Evolutionary conservation across 306 rosid species (phyloP).

Genomic region (Dryas drummondii): DNA sequence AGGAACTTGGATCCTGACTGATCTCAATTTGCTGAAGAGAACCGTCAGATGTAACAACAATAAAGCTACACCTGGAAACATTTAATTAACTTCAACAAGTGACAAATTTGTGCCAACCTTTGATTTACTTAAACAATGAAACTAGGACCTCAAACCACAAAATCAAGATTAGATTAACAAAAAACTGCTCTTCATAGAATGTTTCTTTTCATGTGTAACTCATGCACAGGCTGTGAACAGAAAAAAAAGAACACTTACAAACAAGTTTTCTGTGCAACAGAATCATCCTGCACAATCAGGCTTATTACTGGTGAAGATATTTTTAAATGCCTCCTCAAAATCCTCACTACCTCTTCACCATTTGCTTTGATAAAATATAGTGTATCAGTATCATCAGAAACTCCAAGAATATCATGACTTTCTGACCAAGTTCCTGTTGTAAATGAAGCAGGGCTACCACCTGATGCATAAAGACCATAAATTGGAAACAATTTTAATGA

Average conservation of each 20-base stretch:
- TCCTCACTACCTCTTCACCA: slow-evolving; percentile 71
- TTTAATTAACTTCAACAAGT: slow-evolving; percentile 32
- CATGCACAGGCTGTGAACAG: slow-evolving; percentile 20
- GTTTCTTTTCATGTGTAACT: neutral
- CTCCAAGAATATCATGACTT: slow-evolving; percentile 76
- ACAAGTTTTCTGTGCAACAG: slow-evolving; percentile 44
- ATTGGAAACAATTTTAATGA: slow-evolving; percentile 18
- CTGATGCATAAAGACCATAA: slow-evolving; percentile 42
- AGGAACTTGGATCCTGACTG: slow-evolving; percentile 55
- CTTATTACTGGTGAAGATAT: slow-evolving; percentile 58
- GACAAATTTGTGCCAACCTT: slow-evolving; percentile 16
- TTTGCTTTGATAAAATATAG: slow-evolving; percentile 72
- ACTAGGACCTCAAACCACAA: slow-evolving; percentile 21
- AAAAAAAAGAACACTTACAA: slow-evolving; percentile 48
- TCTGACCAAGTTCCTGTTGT: slow-evolving; percentile 87
- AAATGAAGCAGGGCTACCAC: slow-evolving; percentile 60
- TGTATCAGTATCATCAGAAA: slow-evolving; percentile 67
- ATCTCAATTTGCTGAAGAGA: slow-evolving; percentile 74
- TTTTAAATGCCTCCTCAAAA: slow-evolving; percentile 60
- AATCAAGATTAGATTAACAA: slow-evolving; percentile 22
- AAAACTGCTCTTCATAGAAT: slow-evolving; percentile 13
- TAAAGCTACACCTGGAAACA: slow-evolving; percentile 73
- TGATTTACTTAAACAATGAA: slow-evolving; percentile 18
- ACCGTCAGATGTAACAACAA: slow-evolving; percentile 70
- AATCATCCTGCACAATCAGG: slow-evolving; percentile 49